Conservation (phyloP, 2,329 filamentous ascomycete genomes). For the Balansia obtecta region DNA sequence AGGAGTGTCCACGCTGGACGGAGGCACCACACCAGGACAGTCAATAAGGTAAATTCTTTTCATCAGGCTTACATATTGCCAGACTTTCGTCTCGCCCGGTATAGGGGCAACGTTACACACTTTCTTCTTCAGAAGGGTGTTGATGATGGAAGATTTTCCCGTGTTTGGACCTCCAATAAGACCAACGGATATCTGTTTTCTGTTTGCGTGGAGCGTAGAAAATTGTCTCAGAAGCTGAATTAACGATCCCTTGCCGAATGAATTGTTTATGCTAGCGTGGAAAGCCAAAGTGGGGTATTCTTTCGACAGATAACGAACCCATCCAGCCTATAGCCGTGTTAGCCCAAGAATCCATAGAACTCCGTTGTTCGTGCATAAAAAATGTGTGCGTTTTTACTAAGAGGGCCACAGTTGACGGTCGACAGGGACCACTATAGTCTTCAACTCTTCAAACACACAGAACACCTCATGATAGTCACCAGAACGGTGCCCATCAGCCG, state of each 20-base stretch:
- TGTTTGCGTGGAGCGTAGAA: conserved; percentile 72
- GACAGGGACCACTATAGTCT: conserved; percentile 50
- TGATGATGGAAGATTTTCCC: conserved; percentile 95
- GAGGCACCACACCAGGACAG: conserved; percentile 91
- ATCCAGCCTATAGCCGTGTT: conserved; percentile 57
- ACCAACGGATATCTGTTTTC: conserved; percentile 91
- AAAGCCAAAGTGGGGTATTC: conserved; percentile 92
- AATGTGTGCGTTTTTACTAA: conserved; percentile 96
- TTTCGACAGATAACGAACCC: conserved; percentile 80
- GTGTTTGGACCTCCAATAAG: conserved; percentile 73
- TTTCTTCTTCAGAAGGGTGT: conserved; percentile 87
- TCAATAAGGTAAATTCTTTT: conserved; percentile 86
- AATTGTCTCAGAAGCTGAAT: conserved; percentile 91
- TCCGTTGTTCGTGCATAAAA: conserved; percentile 8
- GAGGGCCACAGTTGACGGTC: conserved; percentile 65
- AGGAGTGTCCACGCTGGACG: conserved; percentile 69
- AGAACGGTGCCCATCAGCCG: conserved; percentile 80
- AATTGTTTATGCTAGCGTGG: conserved; percentile 88
- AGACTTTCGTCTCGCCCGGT: conserved; percentile 92
- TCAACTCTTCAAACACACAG: conserved; percentile 97
- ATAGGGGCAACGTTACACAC: conserved; percentile 90
- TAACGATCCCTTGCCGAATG: conserved; percentile 88
- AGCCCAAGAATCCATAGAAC: neutral
- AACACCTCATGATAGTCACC: conserved; percentile 64
- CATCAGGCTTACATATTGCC: conserved; percentile 96